Base-by-base conservation (phyloP, 2,329 filamentous ascomycete genomes). In the Curvularia spicifera region DNA sequence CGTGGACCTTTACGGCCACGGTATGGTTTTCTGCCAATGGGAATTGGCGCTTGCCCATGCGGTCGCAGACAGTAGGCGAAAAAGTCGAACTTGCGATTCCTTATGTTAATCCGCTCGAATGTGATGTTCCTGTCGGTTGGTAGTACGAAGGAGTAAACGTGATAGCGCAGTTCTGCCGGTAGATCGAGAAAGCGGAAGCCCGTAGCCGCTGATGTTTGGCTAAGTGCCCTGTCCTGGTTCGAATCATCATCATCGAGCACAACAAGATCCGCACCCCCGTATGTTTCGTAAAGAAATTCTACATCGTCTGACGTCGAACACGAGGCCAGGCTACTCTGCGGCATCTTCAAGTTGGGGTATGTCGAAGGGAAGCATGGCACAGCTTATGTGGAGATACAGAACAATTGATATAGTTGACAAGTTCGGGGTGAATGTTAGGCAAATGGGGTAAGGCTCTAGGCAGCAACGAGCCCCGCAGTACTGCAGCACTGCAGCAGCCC, bases 81-180 rank as follows among this genome's bases (percentile, higher is more conserved):
- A 3, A n/a, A 26, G n/a, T 26, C 33, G 7, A 15, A 10, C 52
- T 53, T 31, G 3, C 9, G 29, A 15, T 12, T 29, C 4, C 15
- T 20, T 22, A 12, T 13, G 20, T 8, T 28, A 46, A 9, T 13
- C 15, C 15, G 4, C 5, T 48, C 35, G 9, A 51, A 49, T 10
- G 22, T 52, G 5, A 64, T 55, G 24, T 29, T 48, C 9, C 53
- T 18, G n/a, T 60, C 43, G 24, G 54, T 45, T 20, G 63, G 63
- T 6, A 68, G 20, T 13, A 68, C 20, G 20, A 54, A 59, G 6
- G 52, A 35, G 48, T 63, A 68, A 29, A 66, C 42, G 10, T 53
- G 28, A 20, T 60, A 42, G n/a, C 65, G 67, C 4, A 69, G 47
- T 33, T 69, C 65, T 8, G 60, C 51, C 5, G 65, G 60, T 12